Base-by-base conservation (phyloP, 2,329 filamentous ascomycete genomes). In the Curvularia spicifera region DNA sequence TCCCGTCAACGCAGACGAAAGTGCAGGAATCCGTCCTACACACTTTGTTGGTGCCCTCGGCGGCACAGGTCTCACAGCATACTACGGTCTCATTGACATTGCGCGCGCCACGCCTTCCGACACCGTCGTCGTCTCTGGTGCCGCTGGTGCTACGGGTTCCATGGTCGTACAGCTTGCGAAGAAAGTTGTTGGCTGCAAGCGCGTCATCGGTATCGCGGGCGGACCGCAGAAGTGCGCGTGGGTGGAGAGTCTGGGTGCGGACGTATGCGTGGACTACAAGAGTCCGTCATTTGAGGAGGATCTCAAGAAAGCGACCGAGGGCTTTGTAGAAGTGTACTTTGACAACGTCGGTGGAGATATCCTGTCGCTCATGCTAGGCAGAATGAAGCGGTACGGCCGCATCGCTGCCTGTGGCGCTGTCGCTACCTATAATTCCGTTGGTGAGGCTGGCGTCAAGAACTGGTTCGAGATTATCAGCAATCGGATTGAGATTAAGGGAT, bases 121-220 rank as follows among this genome's bases (percentile, higher is more conserved):
- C 65, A 85, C 87, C 0, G 89, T 94, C 1, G 89, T 93, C 8
- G 88, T 94, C 0, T 90, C 87, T 9, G 90, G 89, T 5, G 91
- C 91, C 0, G 91, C 90, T 0, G 91, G 91, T 6, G 91, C 90
- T 0, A 93, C 90, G 0, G 91, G 91, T 1, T 88, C 83, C 70
- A 86, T 93, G 22, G 90, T 86, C 0, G 81, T 84, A 7, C 83
- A 86, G 71, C 82, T 85, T 61, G 83, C 82, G 6, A 82, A 82
- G 69, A 75, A 82, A 56, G 61, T 83, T 20, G 59, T 83, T 13
- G 76, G 80, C 6, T 79, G 80, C 44, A 81, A 78, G 69, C 76
- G 74, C 59, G 78, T 85, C 12, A 77, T 85, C 51, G 83, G 83
- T 10, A 84, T 85, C 53, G 81, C 83, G 0, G 82, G 83, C 3